Evolutionary conservation across 1,284 basidiomycete species (phyloP).

Genomic region (Erythrobasidium hasegawianum): DNA sequence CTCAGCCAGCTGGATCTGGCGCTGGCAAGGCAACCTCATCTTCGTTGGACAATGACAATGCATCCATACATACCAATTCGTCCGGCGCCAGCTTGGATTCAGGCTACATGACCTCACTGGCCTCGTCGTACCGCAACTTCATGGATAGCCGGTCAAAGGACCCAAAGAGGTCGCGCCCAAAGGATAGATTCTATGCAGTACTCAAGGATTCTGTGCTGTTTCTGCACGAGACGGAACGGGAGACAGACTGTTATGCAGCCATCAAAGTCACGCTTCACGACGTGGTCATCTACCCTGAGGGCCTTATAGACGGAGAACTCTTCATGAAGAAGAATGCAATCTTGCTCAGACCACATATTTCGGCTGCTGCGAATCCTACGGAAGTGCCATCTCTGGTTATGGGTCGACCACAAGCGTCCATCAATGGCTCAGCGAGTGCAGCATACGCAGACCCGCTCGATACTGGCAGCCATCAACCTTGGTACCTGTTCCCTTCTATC

Average conservation of each 20-base stretch:
- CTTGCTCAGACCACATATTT: slow-evolving; percentile 59
- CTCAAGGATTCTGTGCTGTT: slow-evolving; percentile 84
- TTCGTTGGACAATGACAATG: slow-evolving; percentile 9
- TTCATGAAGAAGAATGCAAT: slow-evolving; percentile 84
- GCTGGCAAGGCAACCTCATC: slow-evolving; percentile 5
- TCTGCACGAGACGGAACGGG: slow-evolving; percentile 82
- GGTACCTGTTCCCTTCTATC: slow-evolving; percentile 83
- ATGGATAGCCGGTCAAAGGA: slow-evolving; percentile 55
- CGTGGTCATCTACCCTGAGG: slow-evolving; percentile 64
- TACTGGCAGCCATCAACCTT: slow-evolving; percentile 56
- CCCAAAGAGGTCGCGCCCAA: slow-evolving; percentile 69
- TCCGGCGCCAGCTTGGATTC: slow-evolving; percentile 52
- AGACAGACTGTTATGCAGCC: slow-evolving; percentile 78
- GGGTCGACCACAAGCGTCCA: not conserved
- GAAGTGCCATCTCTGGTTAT: slow-evolving; percentile 22
- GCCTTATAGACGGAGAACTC: slow-evolving; percentile 72
- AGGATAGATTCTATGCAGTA: slow-evolving; percentile 82
- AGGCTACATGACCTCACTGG: slow-evolving; percentile 45
- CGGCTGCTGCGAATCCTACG: slow-evolving; percentile 58
- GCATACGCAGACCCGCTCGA: not conserved
- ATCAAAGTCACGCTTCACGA: slow-evolving; percentile 70
- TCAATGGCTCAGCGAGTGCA: slow-evolving; percentile 28
- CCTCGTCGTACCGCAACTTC: slow-evolving; percentile 47
- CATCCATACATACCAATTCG: slow-evolving; percentile 59
- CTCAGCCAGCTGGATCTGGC: slow-evolving; percentile 53